A percentile compares a stretch with the other conserved stretches of the same genome.
phyloP scores from a whole-genome alignment of 805 yeast species.

The Cyberlindnera euphorbiiphila region DNA sequence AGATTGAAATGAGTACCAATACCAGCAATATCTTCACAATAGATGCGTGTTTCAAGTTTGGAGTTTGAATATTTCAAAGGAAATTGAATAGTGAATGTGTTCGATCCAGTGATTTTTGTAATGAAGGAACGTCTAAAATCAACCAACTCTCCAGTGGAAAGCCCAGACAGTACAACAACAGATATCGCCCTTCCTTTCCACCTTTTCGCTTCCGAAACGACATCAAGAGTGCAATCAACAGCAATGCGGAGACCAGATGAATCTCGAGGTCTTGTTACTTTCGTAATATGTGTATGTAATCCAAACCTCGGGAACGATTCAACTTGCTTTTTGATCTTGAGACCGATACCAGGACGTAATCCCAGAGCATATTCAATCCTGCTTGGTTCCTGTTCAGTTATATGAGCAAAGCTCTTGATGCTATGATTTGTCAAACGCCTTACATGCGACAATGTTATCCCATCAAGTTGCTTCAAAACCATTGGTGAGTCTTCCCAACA shows the following conservation, averaged over 20 bases:
- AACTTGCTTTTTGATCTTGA: conserved; percentile 34
- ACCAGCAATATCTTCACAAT: conserved; percentile 39
- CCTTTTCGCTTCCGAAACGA: background rate
- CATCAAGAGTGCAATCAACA: conserved; percentile 3
- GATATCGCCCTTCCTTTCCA: conserved; percentile 36
- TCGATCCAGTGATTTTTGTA: conserved; percentile 25
- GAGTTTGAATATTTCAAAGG: conserved; percentile 21
- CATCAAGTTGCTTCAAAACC: conserved; percentile 45
- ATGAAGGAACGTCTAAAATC: conserved; percentile 41
- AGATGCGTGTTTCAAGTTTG: conserved; percentile 28
- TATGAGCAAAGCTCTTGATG: conserved; percentile 32
- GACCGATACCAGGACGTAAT: conserved; percentile 38
- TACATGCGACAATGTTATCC: conserved; percentile 40
- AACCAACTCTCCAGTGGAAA: conserved; percentile 34
- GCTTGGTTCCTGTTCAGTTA: conserved; percentile 27
- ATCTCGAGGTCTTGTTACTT: conserved; percentile 6
- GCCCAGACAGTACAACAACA: conserved; percentile 30
- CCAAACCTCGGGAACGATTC: conserved; percentile 35
- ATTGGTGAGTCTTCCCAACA: conserved; percentile 49
- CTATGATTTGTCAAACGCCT: conserved; percentile 35
- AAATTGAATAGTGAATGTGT: conserved; percentile 28
- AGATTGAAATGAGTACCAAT: conserved; percentile 16
- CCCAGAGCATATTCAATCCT: conserved; percentile 41
- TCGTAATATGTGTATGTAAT: conserved; percentile 20
- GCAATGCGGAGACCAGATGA: conserved; percentile 8